phyloP scores from a whole-genome alignment of 2,329 filamentous ascomycete species.

The Ilyonectria destructans region DNA sequence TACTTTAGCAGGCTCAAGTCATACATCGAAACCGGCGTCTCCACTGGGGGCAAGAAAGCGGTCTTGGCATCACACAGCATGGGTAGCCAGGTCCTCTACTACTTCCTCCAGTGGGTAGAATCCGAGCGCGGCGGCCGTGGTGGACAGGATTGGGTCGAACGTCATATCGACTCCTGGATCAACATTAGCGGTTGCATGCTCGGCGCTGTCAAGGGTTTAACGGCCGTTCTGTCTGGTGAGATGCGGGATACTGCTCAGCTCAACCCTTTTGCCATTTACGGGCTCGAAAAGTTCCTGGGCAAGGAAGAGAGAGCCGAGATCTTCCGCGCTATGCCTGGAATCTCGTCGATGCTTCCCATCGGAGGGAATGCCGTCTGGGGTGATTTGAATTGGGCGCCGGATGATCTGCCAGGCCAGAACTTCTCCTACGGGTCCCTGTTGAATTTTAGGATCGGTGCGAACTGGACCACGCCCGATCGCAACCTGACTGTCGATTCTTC shows the following conservation, averaged over 20 bases:
- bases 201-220: slow-evolving; percentile 90
- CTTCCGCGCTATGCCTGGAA: slow-evolving; percentile 96
- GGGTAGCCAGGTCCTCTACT: slow-evolving; percentile 96
- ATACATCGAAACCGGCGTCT: slow-evolving; percentile 88
- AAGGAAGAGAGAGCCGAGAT: slow-evolving; percentile 93
- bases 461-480: slow-evolving; percentile 73
- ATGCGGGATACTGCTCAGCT: slow-evolving; percentile 99
- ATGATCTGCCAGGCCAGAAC: slow-evolving; percentile 83
- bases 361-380: slow-evolving; percentile 98
- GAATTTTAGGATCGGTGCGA: slow-evolving; percentile 82
- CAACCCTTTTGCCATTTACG: slow-evolving; percentile 96
- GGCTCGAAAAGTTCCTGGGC: slow-evolving; percentile 94
- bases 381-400: slow-evolving; percentile 87
- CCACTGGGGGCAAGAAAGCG: slow-evolving; percentile 83
- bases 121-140: slow-evolving; percentile 84
- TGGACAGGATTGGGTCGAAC: slow-evolving; percentile 91
- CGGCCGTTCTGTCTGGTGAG: slow-evolving; percentile 93
- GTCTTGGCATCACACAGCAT: slow-evolving; percentile 95
- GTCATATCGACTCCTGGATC: slow-evolving; percentile 94
- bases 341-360: slow-evolving; percentile 96
- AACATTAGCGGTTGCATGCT: slow-evolving; percentile 99
- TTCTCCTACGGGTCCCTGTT: slow-evolving; percentile 86
- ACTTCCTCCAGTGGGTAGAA: slow-evolving; percentile 87
- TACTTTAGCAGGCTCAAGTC: slow-evolving; percentile 94
- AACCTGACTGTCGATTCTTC: slow-evolving; percentile 90